These are phyloP conservation scores for Clarireedia hainanense DNA, from an alignment of 2,329 filamentous ascomycete genomes.

Conservation along the genomic window DNA sequence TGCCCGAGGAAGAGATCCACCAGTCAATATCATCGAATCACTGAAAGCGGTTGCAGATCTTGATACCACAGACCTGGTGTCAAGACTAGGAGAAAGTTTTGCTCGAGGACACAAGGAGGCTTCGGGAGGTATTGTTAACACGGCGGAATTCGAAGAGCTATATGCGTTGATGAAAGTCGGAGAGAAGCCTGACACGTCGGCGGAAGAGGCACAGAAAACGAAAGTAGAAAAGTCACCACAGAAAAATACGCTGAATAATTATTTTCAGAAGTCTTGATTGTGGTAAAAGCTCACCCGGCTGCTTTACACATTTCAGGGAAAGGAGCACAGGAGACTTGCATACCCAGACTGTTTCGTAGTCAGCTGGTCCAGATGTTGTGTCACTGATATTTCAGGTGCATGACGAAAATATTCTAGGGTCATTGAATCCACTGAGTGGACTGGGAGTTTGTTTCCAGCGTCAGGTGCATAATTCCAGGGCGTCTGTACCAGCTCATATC, in stretches of 20 bases:
- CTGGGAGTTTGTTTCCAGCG: too few relatives aligned
- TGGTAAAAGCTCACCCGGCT: too few relatives aligned
- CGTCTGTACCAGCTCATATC: too few relatives aligned
- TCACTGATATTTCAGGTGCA: too few relatives aligned
- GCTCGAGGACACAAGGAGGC: slow-evolving; percentile 61
- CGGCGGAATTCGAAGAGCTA: slow-evolving; percentile 56
- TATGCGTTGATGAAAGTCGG: slow-evolving; percentile 51
- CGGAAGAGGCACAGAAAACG: slow-evolving; percentile 29
- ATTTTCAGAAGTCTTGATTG: slow-evolving; percentile 38
- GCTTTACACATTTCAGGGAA: too few relatives aligned
- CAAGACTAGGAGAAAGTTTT: slow-evolving; percentile 54
- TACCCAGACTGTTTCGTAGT: too few relatives aligned
- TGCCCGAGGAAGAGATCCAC: slow-evolving; percentile 43
- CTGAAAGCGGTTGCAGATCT: slow-evolving; percentile 43
- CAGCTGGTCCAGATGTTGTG: too few relatives aligned
- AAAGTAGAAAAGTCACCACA: slow-evolving; percentile 34
- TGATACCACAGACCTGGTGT: slow-evolving; percentile 31
- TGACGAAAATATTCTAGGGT: too few relatives aligned
- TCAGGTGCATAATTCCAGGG: too few relatives aligned
- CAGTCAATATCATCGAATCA: slow-evolving; percentile 56
- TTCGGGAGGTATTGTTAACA: slow-evolving; percentile 55
- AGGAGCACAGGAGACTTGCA: too few relatives aligned
- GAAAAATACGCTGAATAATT: slow-evolving; percentile 47
- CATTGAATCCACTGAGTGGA: too few relatives aligned
- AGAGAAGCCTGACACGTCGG: slow-evolving; percentile 37